Evolutionary conservation across 2,329 filamentous ascomycete species (phyloP).

Genomic region (Fusarium equiseti): DNA sequence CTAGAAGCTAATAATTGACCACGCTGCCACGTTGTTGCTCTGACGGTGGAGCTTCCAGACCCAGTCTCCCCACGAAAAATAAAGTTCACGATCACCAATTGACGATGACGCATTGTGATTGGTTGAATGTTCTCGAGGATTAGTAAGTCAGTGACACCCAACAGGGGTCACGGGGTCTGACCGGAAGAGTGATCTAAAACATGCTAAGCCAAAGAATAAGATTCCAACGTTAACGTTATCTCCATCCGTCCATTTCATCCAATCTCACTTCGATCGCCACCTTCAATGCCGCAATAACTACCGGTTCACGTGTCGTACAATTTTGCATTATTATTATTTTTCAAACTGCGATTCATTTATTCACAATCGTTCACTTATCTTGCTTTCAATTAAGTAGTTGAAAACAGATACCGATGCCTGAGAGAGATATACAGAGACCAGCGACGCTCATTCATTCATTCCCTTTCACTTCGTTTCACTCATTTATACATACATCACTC

Average conservation of each 20-base stretch:
- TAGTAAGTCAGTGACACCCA: conserved; percentile 15
- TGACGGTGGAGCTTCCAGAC: conserved; percentile 4
- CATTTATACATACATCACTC: conserved; percentile 5
- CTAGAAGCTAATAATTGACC: neutral
- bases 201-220: conserved; percentile 2
- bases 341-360: neutral
- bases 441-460: neutral
- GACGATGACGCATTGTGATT: neutral
- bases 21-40: neutral
- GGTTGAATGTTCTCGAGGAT: neutral
- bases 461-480: neutral
- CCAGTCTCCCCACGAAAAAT: conserved; percentile 15
- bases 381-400: neutral
- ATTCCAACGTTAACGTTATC: conserved; percentile 21
- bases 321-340: neutral
- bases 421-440: neutral
- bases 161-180: conserved; percentile 32
- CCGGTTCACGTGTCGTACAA: conserved; percentile 5
- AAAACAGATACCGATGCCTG: too few species aligned
- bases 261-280: conserved; percentile 5
- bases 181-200: conserved; percentile 29
- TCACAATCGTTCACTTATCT: neutral
- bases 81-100: neutral
- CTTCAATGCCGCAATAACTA: conserved; percentile 3
- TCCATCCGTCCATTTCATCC: conserved; percentile 13